Base-by-base conservation (phyloP, 2,329 filamentous ascomycete genomes). In the Apiospora phragmitis region DNA sequence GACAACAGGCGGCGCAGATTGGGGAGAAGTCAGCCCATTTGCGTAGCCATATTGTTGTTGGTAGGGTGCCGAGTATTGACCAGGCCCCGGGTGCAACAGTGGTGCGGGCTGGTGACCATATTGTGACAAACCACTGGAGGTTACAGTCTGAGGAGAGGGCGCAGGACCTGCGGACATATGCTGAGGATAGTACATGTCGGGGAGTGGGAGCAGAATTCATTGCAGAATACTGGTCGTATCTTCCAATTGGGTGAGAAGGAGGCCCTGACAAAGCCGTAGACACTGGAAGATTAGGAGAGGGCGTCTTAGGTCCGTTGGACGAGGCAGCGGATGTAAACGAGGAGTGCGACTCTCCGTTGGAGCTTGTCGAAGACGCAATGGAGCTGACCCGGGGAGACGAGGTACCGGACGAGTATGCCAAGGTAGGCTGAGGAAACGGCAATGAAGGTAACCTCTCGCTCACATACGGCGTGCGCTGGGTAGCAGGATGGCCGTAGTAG, bases 121-220 rank as follows among this genome's bases (percentile, higher is more conserved):
- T 76, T 95, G 93, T 62, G 89, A 85, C 81, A 97, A 88, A 68
- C 86, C 87, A 71, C 91, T 86, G 0, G 94, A 93, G 18, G 94
- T 92, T 65, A 93, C 92, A 29, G 93, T 91, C 80, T 94, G 92
- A 12, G 93, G 91, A 71, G 91, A 87, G 77, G 92, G 93, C 72
- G 90, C 87, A 80, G 93, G 93, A 72, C 91, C 92, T 75, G 91
- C 89, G 76, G 93, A 93, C 86, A 97, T 91, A 82, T 96, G 93
- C 77, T 88, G 84, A 74, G 89, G 88, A 79, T 96, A 94, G 81
- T 97, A 96, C 91, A 97, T 93, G 77, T 97, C 95, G 76, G 90
- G 90, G 87, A 78, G 90, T 89, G 49, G 51, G 51, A 77, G 89
- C 88, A 82, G 92, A 92, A 85, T 97, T 97, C 95, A 98, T 97